Conservation (phyloP, 345 rosid species). For the Cardamine resedifolia region DNA sequence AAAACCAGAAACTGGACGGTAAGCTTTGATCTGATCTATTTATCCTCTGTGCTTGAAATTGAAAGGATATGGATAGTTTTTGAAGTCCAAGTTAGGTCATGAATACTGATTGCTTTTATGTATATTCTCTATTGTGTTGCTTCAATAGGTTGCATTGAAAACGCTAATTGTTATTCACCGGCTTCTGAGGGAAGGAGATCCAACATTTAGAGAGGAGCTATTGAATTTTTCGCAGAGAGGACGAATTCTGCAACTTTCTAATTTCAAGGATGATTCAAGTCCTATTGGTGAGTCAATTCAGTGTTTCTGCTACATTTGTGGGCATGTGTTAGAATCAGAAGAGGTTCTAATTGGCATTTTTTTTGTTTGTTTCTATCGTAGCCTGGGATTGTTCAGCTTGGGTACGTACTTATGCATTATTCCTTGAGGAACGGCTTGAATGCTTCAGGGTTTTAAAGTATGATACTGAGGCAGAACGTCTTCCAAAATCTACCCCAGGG, state of each 20-base stretch:
- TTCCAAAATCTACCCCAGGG: constrained; percentile 76
- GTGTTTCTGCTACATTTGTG: constrained; percentile 5
- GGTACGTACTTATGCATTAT: constrained; percentile 95
- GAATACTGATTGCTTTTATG: neutral
- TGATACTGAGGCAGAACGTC: constrained; percentile 94
- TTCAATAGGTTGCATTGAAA: constrained; percentile 84
- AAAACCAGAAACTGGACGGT: constrained; percentile 91
- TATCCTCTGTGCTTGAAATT: neutral
- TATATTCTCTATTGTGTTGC: no score
- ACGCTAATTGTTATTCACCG: constrained; percentile 91
- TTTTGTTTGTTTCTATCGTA: constrained; percentile 27
- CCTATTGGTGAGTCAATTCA: constrained; percentile 58
- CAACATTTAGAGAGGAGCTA: constrained; percentile 87
- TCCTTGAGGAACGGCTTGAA: constrained; percentile 93
- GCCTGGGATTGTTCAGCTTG: constrained; percentile 99
- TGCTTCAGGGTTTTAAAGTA: constrained; percentile 86
- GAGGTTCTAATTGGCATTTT: neutral
- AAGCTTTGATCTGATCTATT: neutral
- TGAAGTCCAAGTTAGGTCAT: neutral
- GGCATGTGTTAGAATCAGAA: neutral
- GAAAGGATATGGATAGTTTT: neutral
- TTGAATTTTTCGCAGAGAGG: constrained; percentile 80
- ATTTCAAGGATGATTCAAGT: constrained; percentile 97
- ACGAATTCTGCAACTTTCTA: constrained; percentile 83
- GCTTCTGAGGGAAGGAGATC: constrained; percentile 89